phyloP scores from a whole-genome alignment of 495 filamentous ascomycete genomes.

The Talaromyces nanjingensis region DNA sequence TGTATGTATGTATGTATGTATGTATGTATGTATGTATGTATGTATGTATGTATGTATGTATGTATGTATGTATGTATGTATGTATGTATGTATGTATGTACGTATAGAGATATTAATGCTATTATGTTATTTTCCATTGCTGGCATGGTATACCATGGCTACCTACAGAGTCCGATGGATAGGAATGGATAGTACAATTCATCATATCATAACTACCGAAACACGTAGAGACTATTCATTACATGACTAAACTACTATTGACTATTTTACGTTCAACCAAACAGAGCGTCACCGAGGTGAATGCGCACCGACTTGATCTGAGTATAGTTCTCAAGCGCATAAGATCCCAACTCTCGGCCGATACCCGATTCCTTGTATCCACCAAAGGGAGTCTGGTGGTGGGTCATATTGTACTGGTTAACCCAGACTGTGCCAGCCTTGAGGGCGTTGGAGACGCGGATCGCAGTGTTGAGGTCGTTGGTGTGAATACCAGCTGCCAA shows the following conservation, averaged over 20 bases:
- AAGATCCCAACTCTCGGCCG: conserved; percentile 91
- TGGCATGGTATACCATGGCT: no score
- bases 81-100: not conserved
- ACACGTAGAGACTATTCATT: not conserved
- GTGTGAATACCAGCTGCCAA: conserved; percentile 93
- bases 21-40: not conserved
- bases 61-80: not conserved
- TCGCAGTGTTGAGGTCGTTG: conserved; percentile 83
- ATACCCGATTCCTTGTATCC: conserved; percentile 92
- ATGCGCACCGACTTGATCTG: conserved; percentile 62
- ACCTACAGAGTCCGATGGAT: not conserved
- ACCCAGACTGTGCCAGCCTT: conserved; percentile 94
- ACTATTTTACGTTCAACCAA: conserved; percentile 1
- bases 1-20: not conserved
- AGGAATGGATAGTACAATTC: not conserved
- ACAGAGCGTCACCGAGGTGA: conserved; percentile 7
- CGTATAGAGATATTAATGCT: not conserved
- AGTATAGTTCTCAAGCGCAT: conserved; percentile 86
- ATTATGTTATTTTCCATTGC: not conserved
- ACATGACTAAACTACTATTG: not conserved
- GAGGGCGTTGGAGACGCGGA: conserved; percentile 76
- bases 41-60: not conserved
- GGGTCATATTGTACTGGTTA: conserved; percentile 84
- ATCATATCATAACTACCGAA: not conserved
- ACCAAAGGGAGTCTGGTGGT: conserved; percentile 79